Conservation (phyloP, 306 rosid genomes). For the Quercus alba region DNA sequence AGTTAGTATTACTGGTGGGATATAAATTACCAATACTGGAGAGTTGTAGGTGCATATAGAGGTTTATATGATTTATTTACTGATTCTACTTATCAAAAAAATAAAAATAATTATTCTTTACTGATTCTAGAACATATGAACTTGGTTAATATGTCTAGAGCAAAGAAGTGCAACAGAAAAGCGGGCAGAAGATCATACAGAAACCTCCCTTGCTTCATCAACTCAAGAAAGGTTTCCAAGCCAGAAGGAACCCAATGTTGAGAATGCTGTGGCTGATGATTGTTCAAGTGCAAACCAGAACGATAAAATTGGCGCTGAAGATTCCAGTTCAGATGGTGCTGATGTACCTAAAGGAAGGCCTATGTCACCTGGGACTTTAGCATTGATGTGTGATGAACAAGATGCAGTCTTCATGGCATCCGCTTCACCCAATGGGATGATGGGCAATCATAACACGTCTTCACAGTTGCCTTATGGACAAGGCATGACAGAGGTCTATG, state of each 20-base stretch:
- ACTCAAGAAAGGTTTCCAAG: conserved; percentile 62
- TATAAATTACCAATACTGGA: not conserved
- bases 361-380: conserved; percentile 97
- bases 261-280: conserved; percentile 64
- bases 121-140: not conserved
- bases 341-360: conserved; percentile 72
- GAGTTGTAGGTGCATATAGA: not conserved
- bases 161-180: conserved; percentile 55
- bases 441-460: conserved; percentile 58
- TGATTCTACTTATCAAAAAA: not conserved
- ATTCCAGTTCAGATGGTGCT: conserved; percentile 71
- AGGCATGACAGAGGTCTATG: conserved; percentile 75
- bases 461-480: conserved; percentile 64
- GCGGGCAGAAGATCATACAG: conserved; percentile 57
- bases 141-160: conserved; percentile 43
- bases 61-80: not conserved
- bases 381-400: conserved; percentile 97
- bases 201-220: conserved; percentile 66
- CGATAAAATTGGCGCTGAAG: conserved; percentile 57
- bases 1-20: not conserved
- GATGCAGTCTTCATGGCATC: conserved; percentile 86
- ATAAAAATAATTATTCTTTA: not conserved
- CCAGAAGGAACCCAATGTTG: conserved; percentile 53
- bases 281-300: conserved; percentile 74
- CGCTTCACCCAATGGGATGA: conserved; percentile 58